Conservation (phyloP, 1,284 basidiomycete genomes). For the Ceratobasidium sp. region DNA sequence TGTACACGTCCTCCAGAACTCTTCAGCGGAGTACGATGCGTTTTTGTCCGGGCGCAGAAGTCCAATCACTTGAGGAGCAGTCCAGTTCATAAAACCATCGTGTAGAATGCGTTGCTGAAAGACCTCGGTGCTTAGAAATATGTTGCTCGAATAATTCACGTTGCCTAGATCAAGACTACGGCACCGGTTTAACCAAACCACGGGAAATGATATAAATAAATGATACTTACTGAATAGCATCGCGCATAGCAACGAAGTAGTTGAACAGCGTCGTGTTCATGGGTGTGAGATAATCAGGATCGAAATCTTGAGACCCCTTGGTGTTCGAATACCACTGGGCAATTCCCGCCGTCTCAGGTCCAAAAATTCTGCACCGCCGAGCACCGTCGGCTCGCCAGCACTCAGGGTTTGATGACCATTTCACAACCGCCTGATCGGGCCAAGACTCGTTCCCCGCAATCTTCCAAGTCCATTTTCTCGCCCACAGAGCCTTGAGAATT, state of each 20-base stretch:
- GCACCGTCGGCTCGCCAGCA: neutral
- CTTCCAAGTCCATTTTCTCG: constrained; percentile 42
- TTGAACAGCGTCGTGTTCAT: constrained; percentile 45
- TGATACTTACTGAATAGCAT: constrained; percentile 31
- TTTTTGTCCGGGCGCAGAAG: neutral
- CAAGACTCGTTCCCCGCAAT: constrained; percentile 28
- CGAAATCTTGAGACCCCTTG: constrained; percentile 23
- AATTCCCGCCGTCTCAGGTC: constrained; percentile 19
- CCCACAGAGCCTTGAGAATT: constrained; percentile 37
- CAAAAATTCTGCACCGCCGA: neutral
- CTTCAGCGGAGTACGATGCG: neutral
- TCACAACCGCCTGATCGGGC: constrained; percentile 43
- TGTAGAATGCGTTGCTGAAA: constrained; percentile 15
- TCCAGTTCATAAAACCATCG: constrained; percentile 37
- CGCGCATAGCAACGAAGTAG: constrained; percentile 34
- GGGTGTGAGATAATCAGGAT: constrained; percentile 17
- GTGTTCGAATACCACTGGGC: constrained; percentile 42
- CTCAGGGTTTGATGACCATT: constrained; percentile 14
- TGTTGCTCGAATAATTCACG: constrained; percentile 30
- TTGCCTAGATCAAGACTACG: constrained; percentile 37
- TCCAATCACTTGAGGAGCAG: neutral
- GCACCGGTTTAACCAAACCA: neutral
- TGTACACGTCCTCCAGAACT: constrained; percentile 36
- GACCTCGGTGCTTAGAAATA: constrained; percentile 13
- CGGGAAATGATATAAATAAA: neutral